Base-by-base conservation (phyloP, 352 stramenopile species). In the Pythium sukuiense region DNA sequence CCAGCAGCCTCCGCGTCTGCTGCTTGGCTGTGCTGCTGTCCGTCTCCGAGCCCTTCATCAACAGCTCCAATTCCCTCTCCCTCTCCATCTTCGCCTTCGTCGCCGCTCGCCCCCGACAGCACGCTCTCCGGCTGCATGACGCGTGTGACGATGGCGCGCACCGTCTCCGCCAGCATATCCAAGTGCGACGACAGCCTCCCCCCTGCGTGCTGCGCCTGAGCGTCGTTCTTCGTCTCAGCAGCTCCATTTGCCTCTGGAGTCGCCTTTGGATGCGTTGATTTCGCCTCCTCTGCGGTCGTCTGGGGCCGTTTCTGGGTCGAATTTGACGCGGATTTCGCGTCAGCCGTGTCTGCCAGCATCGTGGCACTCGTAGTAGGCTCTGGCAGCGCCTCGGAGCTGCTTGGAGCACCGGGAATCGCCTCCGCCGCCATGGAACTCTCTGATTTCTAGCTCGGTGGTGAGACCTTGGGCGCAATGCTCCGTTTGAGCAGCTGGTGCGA, bases 81-180 rank as follows among this genome's bases (percentile, higher is more conserved):
- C 30, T 3, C 29, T n/a, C 39, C 11, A 26, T 33, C 57, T 14
- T 55, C 59, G 16, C 45, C 61, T 27, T 16, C 16, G 6, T 26
- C 18, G 39, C 48, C 18, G 16, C 59, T 45, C 45, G 32, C 32
- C 13, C 37, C 55, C 29, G 16, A 13, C 39, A 48, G 46, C 24
- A 39, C 43, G 7, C 12, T 33, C 29, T 26, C 46, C 55, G 18
- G 55, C 30, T 72, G 64, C 35, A 70, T 67, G 12, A 76, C 75
- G 26, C 72, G 63, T 2, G 64, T 76, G 24, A 81, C 79, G 49
- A 87, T 86, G 9, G 77, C 74, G 2, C 77, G 74, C 46, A 89
- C 79, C 1, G 81, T 89, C 56, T 88, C 77, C 2, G 81, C 81
- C 7, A 89, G 61, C 76, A 89, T 83, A 58, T 82, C 77, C 39